Base-by-base conservation (phyloP, 495 filamentous ascomycete genomes). In the Pseudoneurospora amorphoporcata region DNA sequence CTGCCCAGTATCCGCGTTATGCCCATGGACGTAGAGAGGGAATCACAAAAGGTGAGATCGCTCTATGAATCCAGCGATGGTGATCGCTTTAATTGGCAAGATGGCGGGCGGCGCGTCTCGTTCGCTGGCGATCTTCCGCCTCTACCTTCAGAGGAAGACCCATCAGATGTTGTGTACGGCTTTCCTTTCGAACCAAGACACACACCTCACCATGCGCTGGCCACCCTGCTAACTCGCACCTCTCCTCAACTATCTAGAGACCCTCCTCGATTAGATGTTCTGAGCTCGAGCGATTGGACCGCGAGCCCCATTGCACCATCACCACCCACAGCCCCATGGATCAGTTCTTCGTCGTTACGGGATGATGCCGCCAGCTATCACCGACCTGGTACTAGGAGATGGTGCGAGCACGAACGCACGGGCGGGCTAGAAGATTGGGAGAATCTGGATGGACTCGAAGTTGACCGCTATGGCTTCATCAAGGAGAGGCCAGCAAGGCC, bases 391-490 rank as follows among this genome's bases (percentile, higher is more conserved):
- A 8, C 83, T 40, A 80, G 83, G 73, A 77, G 80, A 80, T 80
- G 77, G 69, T 75, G 68, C 61, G 78, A 75, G 35, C 78, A 82
- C 43, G 83, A 86, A 80, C 81, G 90, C 16, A 93, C 94, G 16
- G 94, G 94, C 17, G 95, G 95, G 0, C 89, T 96, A 47, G 95
- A 99, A 77, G 94, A 97, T 77, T 99, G 95, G 96, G 91, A 95
- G 76, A 91, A 97, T 80, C 83, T 99, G 12, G 85, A 90, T n/a
- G 91, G 88, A n/a, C 87, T 84, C 45, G 92, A 97, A 79, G 92
- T 98, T 53, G 95, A 99, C 82, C 86, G 88, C 77, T 99, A 98
- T 80, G 95, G 95, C 19, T 99, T 99, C 83, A 98, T 99, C 80
- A 86, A 76, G 84, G 73, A 83, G 77, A 77, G 82, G 79, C 61